Evolutionary conservation across 768 basidiomycete genomes (phyloP), one percentile per base, ranked within the genome.

Genomic region (Paxillus rubicundulus): DNA sequence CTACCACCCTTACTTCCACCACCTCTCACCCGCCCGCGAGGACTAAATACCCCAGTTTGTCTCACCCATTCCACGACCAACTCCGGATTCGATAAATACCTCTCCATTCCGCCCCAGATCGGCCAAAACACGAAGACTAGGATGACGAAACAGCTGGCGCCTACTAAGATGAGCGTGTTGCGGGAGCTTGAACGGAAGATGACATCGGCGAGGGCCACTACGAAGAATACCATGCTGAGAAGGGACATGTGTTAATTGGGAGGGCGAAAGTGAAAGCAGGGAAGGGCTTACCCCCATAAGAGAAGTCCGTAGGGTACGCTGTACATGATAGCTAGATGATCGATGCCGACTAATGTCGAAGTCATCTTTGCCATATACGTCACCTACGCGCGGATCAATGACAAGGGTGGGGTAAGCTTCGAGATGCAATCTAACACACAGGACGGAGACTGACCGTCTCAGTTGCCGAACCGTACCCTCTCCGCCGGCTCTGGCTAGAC

Each of bases 281-380:
- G 13, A 12, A 28, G 28, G 30, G 28, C 42, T 9, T 43, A 70
- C 68, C 58, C 59, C 61, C 65, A 69, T 62, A 71, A 60, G 36
- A 70, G 56, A 8, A 69, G 55, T 20, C 61, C 70, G 45, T 66
- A 69, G 5, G 70, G 70, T n/a, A 72, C 57, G 48, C 64, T 70
- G 48, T 67, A 71, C 47, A 69, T 55, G 21, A 71, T 65, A 2
- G 69, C 64, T 21, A 72, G 50, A 2, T 62, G 52, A 47, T 72
- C 70, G 2, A 68, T 49, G 5, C 68, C 68, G 27, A 57, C 37
- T 8, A 46, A 40, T 9, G 53, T 44, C 7, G 56, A 56, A n/a
- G 56, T 39, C 41, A 56, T 50, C 7, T 38, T 36, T 13, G 33
- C 43, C 48, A 61, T 69, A 43, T 67, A 74, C 9, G 52, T 14